A percentile compares a stretch with the other conserved stretches of the same genome.
Conservation (phyloP, 2,329 filamentous ascomycete species). For the Colletotrichum costaricense region DNA sequence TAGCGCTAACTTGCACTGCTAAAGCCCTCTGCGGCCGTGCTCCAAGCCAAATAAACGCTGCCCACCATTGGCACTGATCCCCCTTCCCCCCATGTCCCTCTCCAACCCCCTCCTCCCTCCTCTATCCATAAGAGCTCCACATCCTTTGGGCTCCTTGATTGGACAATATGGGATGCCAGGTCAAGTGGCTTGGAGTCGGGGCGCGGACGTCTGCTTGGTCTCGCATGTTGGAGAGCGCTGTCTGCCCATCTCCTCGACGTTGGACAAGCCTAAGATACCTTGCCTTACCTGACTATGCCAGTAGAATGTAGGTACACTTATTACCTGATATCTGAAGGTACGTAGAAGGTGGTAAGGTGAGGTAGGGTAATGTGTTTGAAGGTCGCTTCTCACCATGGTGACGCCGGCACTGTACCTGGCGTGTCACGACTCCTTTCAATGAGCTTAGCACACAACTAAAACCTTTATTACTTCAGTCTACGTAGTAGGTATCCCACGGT, state of each 20-base stretch:
- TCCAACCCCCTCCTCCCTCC: not conserved
- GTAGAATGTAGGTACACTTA: too few relatives aligned
- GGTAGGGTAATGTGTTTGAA: not conserved
- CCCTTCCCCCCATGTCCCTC: not conserved
- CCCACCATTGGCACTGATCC: not conserved
- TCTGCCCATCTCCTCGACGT: not conserved
- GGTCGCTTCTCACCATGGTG: not conserved
- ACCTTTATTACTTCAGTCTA: not conserved
- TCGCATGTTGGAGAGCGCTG: not conserved
- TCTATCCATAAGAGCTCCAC: not conserved
- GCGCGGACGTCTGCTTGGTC: slow-evolving; percentile 12
- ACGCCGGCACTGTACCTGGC: not conserved
- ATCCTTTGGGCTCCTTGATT: not conserved
- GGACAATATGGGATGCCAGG: not conserved
- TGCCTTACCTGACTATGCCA: too few relatives aligned
- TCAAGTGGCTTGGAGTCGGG: not conserved
- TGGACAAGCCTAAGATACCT: not conserved
- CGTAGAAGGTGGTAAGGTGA: too few relatives aligned
- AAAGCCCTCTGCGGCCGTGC: slow-evolving; percentile 1
- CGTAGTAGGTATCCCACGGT: not conserved
- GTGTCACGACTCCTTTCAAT: not conserved
- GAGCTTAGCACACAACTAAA: not conserved
- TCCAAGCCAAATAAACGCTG: slow-evolving; percentile 6
- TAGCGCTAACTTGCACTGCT: not conserved
- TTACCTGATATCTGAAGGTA: too few relatives aligned